These are phyloP conservation scores for Sporothrix luriei DNA, from an alignment of 2,329 filamentous ascomycete species.

Conservation along the genomic window DNA sequence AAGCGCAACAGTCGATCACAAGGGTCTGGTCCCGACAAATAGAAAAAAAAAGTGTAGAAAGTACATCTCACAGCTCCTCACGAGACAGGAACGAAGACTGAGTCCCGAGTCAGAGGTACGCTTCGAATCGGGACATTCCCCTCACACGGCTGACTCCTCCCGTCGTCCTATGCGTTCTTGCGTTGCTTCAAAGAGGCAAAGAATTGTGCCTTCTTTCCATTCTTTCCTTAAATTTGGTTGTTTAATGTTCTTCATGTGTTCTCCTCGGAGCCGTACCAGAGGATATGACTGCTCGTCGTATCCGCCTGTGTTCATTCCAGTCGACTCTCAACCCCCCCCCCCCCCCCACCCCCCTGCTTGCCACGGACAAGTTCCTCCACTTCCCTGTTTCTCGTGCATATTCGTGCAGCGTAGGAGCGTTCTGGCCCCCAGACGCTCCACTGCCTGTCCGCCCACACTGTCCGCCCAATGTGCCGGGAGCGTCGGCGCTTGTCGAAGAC, in stretches of 20 bases:
- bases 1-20: neutral
- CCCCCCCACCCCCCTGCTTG: too few relatives aligned
- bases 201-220: neutral
- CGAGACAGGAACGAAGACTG: neutral
- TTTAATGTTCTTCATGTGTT: neutral
- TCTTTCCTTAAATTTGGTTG: neutral
- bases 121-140: neutral
- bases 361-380: slow-evolving; percentile 5
- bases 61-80: too few relatives aligned
- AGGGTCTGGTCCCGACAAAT: neutral
- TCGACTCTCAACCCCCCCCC: too few relatives aligned
- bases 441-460: too few relatives aligned
- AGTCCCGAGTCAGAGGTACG: neutral
- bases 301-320: neutral
- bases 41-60: neutral
- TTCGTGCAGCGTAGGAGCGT: neutral
- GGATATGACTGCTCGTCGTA: neutral
- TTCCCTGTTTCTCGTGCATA: slow-evolving; percentile 20
- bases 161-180: neutral
- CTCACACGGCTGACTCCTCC: neutral
- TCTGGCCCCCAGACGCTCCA: slow-evolving; percentile 8
- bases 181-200: neutral
- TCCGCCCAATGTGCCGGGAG: neutral
- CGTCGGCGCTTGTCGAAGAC: neutral
- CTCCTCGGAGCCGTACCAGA: neutral